Percentiles rank a stretch among this genome's conserved stretches.
Evolutionary conservation across 108 stramenopile species (phyloP).

Genomic region (Heterococcus sp.): DNA sequence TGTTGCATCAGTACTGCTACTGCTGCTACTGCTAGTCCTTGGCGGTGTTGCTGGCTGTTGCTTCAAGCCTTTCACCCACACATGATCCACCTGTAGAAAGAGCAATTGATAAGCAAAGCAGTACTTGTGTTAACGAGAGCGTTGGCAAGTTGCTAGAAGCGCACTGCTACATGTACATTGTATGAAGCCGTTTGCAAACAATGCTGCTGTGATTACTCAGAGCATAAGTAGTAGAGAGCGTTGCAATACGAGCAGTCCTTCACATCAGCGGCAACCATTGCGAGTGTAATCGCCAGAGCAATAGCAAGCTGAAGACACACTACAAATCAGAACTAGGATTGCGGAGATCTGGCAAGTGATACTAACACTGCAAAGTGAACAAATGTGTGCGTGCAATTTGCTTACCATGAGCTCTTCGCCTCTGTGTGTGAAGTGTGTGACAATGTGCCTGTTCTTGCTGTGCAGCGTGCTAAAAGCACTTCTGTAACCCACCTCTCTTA

Average conservation of each 20-base stretch:
- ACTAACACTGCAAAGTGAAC: neutral
- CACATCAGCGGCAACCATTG: neutral
- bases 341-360: neutral
- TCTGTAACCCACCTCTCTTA: constrained; percentile 8
- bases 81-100: neutral
- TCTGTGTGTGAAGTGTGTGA: constrained; percentile 26
- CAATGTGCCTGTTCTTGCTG: constrained; percentile 3
- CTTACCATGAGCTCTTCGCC: constrained; percentile 19
- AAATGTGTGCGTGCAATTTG: neutral
- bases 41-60: neutral
- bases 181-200: neutral
- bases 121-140: neutral
- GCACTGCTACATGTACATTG: neutral
- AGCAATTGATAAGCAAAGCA: neutral
- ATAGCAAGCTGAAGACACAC: neutral
- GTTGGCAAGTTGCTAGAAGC: neutral
- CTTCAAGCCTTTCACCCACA: neutral
- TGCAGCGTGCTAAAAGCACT: constrained; percentile 31
- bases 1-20: constrained; percentile 4
- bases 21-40: neutral
- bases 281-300: neutral
- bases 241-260: neutral
- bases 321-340: neutral
- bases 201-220: neutral
- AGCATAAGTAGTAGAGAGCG: neutral